These are phyloP conservation scores for Cladobotryum mycophilum DNA, from an alignment of 2,329 filamentous ascomycete genomes.

Conservation along the genomic window DNA sequence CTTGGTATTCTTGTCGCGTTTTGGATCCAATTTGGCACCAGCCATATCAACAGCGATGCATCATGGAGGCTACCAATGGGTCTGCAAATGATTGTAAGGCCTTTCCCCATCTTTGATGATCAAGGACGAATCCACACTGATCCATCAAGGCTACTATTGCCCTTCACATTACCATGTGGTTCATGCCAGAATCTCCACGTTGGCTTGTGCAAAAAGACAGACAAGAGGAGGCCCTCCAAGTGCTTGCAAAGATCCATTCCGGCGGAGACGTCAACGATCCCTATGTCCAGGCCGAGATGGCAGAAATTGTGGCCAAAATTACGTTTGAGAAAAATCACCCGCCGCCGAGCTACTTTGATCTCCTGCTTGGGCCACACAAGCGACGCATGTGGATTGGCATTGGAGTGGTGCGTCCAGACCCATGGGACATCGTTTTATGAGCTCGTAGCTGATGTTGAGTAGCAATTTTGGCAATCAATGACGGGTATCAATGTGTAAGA, in stretches of 20 bases:
- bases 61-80: slow-evolving; percentile 26
- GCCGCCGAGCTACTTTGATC: slow-evolving; percentile 8
- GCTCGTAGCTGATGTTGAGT: background rate
- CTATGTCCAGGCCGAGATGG: slow-evolving; percentile 56
- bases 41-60: slow-evolving; percentile 19
- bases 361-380: slow-evolving; percentile 7
- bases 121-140: background rate
- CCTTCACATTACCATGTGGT: slow-evolving; percentile 35
- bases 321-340: slow-evolving; percentile 9
- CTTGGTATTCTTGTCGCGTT: slow-evolving; percentile 26
- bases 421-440: background rate
- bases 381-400: slow-evolving; percentile 13
- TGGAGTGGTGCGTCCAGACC: slow-evolving; percentile 5
- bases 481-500: slow-evolving; percentile 12
- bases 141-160: background rate
- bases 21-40: slow-evolving; percentile 26
- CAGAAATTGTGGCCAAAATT: slow-evolving; percentile 34
- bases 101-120: too few species aligned
- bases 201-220: slow-evolving; percentile 64
- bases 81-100: slow-evolving; percentile 20
- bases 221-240: slow-evolving; percentile 57
- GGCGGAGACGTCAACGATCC: slow-evolving; percentile 49
- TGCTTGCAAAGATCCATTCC: slow-evolving; percentile 55
- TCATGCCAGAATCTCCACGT: slow-evolving; percentile 59
- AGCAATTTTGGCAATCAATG: slow-evolving; percentile 15